Base-by-base conservation (phyloP, 306 rosid genomes). In the Begonia peltatifolia region DNA sequence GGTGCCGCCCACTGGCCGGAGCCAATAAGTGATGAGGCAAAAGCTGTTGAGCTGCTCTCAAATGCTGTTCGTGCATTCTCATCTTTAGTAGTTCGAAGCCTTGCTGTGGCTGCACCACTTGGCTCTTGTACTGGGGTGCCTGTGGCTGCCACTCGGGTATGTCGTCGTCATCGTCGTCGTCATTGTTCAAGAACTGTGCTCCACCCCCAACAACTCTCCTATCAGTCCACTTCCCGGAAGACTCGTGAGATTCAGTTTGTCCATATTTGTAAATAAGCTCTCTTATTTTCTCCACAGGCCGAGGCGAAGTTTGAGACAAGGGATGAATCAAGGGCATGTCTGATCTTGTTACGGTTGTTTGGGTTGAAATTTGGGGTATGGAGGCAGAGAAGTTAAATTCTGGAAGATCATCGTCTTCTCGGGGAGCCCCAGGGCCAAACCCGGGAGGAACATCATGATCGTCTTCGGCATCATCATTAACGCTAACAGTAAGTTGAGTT, bases 141-240 rank as follows among this genome's bases (percentile, higher is more conserved):
- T 76, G 78, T 15, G 96, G 96, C 68, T 74, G 82, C 96, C 96
- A 87, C 71, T 83, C 96, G 4, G 96, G 96, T 9, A 87, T 87
- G 0, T 87, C 96, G 0, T 87, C 96, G 0, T 87, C 93, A 8
- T 44, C 48, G 0, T 87, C 93, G 14, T 44, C 48, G 14, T 44
- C 48, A 13, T 87, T 89, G 44, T 74, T 80, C 96, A 87, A 86
- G 0, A 82, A 80, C 54, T 77, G 80, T 56, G 71, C 66, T 1
- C 72, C 55, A 0, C 42, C 79, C 11, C 85, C 75, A 41, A 61
- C 54, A 6, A 22, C 49, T 55, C 67, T 42, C 53, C 63, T 75
- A 54, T 81, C 82, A 60, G 68, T 75, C 88, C 74, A 78, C 46
- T 68, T 72, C 46, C 54, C 79, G 16, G 69, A 58, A 54, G 68